Evolutionary conservation across 495 filamentous ascomycete species (phyloP), one percentile per base, ranked within the genome.

Genomic region (Annulohypoxylon maeteangense): DNA sequence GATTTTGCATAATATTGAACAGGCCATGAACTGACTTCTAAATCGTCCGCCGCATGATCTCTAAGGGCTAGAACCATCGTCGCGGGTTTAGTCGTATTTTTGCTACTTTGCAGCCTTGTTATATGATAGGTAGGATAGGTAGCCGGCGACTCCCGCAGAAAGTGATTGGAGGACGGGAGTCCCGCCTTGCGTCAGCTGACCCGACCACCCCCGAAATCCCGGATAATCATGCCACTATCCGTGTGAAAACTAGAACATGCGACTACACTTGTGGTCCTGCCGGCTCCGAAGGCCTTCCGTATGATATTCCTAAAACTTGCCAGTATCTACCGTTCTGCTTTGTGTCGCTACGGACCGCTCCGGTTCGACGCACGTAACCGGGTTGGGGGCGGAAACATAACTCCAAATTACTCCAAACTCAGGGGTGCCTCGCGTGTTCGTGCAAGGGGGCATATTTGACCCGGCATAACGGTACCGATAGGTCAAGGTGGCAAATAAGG

Each of bases 151-250:
- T 59, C 61, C 70, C 70, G 70, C 34, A n/a, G 22, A 16, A 23
- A 55, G 59, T 55, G 65, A 72, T 72, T 61, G 56, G 65, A 65
- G 70, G 70, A 53, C 61, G 61, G 70, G 70, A 4, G 50, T 54
- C 42, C 32, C 61, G 47, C 65, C n/a, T 7, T 32, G 5, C 27
- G 65, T 73, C 70, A 73, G 70, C 70, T 69, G 70, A 66, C 70
- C 57, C 59, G 32, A 65, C 25, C 20, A 65, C 38, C 65, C 29
- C 70, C 65, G 68, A 68, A 25, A 14, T 44, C 22, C 65, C 55
- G 65, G 48, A 25, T 45, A 61, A 42, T 66, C 61, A 73, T 54
- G 44, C 62, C 61, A 69, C 34, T 53, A 62, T 51, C 70, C 65
- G 70, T 56, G 18, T 44, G 20, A 29, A 54, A 48, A 69, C 25